A percentile compares a stretch with the other conserved stretches of the same genome.
Evolutionary conservation across 345 rosid species (phyloP).

Genomic region (Pugionium cornutum): DNA sequence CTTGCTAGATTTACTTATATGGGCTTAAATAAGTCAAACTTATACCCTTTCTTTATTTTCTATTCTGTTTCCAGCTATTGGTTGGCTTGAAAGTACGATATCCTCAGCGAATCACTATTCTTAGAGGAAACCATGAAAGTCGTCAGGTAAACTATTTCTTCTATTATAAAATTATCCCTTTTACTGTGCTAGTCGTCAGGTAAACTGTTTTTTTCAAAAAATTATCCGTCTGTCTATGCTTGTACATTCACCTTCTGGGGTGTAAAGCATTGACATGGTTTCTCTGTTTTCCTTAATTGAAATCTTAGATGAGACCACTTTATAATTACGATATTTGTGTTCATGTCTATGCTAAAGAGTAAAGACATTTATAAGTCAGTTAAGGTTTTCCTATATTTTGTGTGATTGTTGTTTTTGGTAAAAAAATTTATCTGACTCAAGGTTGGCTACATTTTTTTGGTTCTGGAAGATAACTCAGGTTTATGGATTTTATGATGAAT

Average conservation of each 20-base stretch:
- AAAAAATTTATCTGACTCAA: slow-evolving; percentile 21
- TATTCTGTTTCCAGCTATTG: slow-evolving; percentile 52
- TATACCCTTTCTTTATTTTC: slow-evolving; percentile 15
- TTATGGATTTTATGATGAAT: slow-evolving; percentile 98
- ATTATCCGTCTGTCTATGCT: not conserved
- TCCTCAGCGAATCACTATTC: slow-evolving; percentile 77
- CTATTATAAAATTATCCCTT: no score
- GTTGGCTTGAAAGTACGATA: slow-evolving; percentile 83
- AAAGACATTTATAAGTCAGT: not conserved
- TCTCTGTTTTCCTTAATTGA: not conserved
- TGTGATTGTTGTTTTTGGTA: no score
- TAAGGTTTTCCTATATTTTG: not conserved
- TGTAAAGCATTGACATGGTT: not conserved
- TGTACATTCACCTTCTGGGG: slow-evolving; percentile 16
- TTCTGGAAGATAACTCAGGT: slow-evolving; percentile 93
- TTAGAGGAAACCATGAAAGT: slow-evolving; percentile 88
- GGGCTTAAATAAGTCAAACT: not conserved
- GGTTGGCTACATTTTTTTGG: slow-evolving; percentile 23
- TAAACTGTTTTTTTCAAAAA: slow-evolving; percentile 20
- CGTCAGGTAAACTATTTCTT: slow-evolving; percentile 59
- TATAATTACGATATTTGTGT: not conserved
- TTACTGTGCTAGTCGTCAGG: slow-evolving; percentile 62
- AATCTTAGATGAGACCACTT: not conserved
- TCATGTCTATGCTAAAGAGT: not conserved
- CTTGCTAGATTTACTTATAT: not conserved